A percentile compares a stretch with the other conserved stretches of the same genome.
Conservation (phyloP, 345 rosid species). For the Gossypium stocksii region DNA sequence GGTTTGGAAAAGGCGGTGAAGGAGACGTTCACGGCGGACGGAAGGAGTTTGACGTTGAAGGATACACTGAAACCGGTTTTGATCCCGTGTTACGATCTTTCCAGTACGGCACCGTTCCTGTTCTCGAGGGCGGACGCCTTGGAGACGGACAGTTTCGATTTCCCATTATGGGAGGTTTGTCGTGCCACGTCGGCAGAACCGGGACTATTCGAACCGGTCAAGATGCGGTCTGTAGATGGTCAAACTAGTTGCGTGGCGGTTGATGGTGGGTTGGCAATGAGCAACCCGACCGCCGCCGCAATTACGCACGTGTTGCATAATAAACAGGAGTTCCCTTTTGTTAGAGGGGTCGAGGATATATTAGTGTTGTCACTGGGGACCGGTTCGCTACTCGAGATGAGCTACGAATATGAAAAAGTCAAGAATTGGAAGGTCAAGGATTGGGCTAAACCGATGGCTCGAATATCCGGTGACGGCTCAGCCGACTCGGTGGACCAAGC, state of each 20-base stretch:
- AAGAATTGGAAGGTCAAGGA: slow-evolving; percentile 78
- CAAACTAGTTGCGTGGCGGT: slow-evolving; percentile 74
- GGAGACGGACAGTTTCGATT: slow-evolving; percentile 81
- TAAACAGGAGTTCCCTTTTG: slow-evolving; percentile 96
- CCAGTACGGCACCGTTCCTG: slow-evolving; percentile 80
- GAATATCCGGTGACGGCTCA: slow-evolving; percentile 74
- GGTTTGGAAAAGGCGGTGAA: slow-evolving; percentile 62
- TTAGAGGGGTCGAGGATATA: slow-evolving; percentile 92
- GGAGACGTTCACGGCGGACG: slow-evolving; percentile 55
- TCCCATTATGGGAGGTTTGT: slow-evolving; percentile 87
- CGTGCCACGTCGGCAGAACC: slow-evolving; percentile 93
- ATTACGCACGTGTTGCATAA: slow-evolving; percentile 96
- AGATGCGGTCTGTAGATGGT: slow-evolving; percentile 65
- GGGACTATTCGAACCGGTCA: slow-evolving; percentile 63
- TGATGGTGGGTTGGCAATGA: slow-evolving; percentile 84
- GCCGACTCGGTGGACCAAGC: slow-evolving; percentile 94
- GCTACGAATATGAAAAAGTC: slow-evolving; percentile 64
- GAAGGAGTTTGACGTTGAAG: slow-evolving; percentile 55
- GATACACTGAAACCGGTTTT: slow-evolving; percentile 89
- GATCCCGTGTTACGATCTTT: slow-evolving; percentile 87
- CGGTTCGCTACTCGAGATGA: slow-evolving; percentile 70
- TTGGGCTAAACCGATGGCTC: slow-evolving; percentile 85
- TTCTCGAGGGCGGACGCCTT: slow-evolving; percentile 96
- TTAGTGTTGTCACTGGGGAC: slow-evolving; percentile 75
- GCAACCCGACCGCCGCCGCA: slow-evolving; percentile 88